phyloP scores from a whole-genome alignment of 1,284 basidiomycete genomes.

The Boletus semigastroideus region DNA sequence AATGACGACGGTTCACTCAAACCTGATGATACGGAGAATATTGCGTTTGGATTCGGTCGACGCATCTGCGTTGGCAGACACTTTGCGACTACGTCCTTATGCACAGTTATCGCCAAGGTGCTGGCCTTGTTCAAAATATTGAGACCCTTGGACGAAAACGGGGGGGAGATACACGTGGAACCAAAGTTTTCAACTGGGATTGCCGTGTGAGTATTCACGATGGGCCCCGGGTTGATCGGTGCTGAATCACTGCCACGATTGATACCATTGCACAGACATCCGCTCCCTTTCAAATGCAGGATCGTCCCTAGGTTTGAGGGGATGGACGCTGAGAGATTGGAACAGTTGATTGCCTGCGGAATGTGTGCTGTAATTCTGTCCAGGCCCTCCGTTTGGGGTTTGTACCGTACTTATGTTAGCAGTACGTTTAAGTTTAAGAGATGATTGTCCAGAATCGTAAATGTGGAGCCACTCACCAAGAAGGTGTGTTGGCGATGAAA shows the following conservation, averaged over 20 bases:
- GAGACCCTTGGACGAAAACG: neutral
- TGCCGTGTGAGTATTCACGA: neutral
- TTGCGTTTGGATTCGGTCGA: neutral
- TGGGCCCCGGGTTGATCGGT: too few species aligned
- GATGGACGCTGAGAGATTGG: too few species aligned
- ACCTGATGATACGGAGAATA: neutral
- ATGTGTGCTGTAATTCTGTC: too few species aligned
- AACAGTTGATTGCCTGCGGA: too few species aligned
- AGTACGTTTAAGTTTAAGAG: too few species aligned
- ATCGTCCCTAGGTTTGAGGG: too few species aligned
- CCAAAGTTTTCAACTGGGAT: neutral
- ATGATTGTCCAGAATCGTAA: too few species aligned
- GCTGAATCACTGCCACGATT: too few species aligned
- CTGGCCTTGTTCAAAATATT: neutral
- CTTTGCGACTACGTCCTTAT: neutral
- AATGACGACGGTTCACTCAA: neutral
- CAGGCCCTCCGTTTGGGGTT: too few species aligned
- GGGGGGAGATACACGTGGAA: neutral
- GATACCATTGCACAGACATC: neutral
- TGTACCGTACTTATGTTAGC: too few species aligned
- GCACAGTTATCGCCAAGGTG: neutral
- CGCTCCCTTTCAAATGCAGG: neutral
- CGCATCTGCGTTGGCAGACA: neutral
- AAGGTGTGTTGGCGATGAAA: too few species aligned
- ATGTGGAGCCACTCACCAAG: too few species aligned